phyloP scores from a whole-genome alignment of 495 filamentous ascomycete species.

The Daldinia vernicosa region DNA sequence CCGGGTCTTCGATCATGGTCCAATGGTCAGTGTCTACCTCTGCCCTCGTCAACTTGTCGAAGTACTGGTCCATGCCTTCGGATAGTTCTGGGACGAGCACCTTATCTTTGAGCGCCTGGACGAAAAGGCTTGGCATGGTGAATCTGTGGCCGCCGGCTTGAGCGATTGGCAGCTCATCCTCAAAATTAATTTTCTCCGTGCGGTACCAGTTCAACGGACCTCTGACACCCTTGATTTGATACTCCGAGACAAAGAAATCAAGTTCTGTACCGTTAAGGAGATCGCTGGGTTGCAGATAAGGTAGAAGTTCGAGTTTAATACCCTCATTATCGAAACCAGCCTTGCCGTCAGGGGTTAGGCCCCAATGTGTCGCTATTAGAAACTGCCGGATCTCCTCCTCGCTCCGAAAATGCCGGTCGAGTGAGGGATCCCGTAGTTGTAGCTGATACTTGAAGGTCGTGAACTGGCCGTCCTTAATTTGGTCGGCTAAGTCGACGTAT shows the following conservation, averaged over 20 bases:
- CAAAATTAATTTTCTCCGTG: constrained; percentile 68
- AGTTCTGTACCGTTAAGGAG: neutral
- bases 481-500: neutral
- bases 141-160: constrained; percentile 15
- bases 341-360: neutral
- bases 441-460: neutral
- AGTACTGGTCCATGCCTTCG: neutral
- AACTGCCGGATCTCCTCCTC: neutral
- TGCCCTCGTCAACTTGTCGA: neutral
- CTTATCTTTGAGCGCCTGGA: neutral
- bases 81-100: neutral
- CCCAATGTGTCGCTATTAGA: neutral
- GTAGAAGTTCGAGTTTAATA: neutral
- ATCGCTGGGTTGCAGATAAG: neutral
- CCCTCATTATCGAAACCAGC: neutral
- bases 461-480: neutral
- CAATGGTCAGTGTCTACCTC: neutral
- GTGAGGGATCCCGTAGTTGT: neutral
- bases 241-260: neutral
- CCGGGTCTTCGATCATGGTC: neutral
- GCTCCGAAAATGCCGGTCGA: neutral
- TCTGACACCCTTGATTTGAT: neutral
- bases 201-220: constrained; percentile 66
- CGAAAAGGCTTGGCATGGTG: constrained; percentile 9
- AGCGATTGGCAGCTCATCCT: constrained; percentile 55